Evolutionary conservation across 2,329 filamentous ascomycete genomes (phyloP).

Genomic region (Beauveria medogensis): DNA sequence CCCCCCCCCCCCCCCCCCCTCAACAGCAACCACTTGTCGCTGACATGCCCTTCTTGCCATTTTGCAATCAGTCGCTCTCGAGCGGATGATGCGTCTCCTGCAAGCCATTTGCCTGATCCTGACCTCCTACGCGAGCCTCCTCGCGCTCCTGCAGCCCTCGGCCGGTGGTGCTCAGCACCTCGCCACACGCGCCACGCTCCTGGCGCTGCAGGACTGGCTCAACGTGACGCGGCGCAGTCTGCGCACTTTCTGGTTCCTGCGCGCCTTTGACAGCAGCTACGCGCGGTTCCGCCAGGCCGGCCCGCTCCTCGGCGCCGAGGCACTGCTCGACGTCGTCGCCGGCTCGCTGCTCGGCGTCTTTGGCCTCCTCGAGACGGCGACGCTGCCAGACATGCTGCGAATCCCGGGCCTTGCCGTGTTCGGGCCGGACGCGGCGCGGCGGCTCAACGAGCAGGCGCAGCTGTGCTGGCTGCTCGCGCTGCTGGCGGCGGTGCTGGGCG

Average conservation of each 20-base stretch:
- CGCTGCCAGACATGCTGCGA: conserved; percentile 45
- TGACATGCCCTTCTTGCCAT: not conserved
- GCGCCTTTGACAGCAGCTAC: conserved; percentile 46
- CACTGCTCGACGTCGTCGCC: conserved; percentile 46
- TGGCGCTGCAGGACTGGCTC: conserved; percentile 31
- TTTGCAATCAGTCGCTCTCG: conserved; percentile 43
- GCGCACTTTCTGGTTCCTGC: conserved; percentile 61
- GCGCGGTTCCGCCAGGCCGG: conserved; percentile 25
- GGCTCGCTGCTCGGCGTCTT: conserved; percentile 58
- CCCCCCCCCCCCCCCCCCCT: not conserved
- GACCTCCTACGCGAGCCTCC: conserved; percentile 34
- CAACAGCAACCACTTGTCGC: not conserved
- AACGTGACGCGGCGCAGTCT: conserved; percentile 52
- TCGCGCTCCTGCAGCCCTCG: conserved; percentile 24
- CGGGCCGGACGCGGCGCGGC: conserved; percentile 37
- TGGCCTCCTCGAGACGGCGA: conserved; percentile 57
- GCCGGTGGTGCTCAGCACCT: conserved; percentile 17
- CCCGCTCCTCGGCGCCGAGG: conserved; percentile 22
- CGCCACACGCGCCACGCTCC: conserved; percentile 25
- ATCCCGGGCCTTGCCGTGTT: conserved; percentile 42
- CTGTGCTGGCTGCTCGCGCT: conserved; percentile 63
- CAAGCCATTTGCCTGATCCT: conserved; percentile 45
- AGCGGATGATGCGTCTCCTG: conserved; percentile 51
- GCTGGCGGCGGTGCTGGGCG: conserved; percentile 38
- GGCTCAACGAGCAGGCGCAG: conserved; percentile 51